A percentile compares a stretch with the other conserved stretches of the same genome.
phyloP scores from a whole-genome alignment of 176 grass and related monocot genomes.

The Melocanna baccifera region DNA sequence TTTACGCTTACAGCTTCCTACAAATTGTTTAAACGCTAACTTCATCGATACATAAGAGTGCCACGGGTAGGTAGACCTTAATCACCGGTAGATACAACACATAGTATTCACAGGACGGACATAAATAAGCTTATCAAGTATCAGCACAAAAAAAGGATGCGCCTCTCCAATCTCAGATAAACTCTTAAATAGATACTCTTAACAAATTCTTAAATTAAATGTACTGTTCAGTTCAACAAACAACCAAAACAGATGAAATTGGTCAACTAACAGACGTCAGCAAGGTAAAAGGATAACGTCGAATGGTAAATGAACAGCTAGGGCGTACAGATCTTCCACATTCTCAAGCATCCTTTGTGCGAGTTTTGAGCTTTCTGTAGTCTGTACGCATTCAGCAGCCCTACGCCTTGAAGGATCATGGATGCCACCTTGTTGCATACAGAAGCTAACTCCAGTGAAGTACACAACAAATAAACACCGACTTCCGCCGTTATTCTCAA shows the following conservation, averaged over 20 bases:
- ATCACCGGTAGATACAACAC: background rate
- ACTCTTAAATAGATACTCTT: slow-evolving; percentile 2
- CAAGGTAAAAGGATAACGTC: background rate
- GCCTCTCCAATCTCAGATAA: background rate
- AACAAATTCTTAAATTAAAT: background rate
- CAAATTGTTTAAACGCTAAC: background rate
- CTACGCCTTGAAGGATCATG: background rate
- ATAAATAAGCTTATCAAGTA: background rate
- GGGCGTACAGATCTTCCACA: background rate
- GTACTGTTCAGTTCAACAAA: background rate
- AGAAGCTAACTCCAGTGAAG: background rate
- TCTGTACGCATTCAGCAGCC: slow-evolving; percentile 1
- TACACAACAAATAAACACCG: background rate
- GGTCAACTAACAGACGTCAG: background rate
- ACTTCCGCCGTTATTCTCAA: background rate
- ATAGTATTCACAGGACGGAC: background rate
- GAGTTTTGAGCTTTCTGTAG: background rate
- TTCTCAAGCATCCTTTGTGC: background rate
- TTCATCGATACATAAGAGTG: background rate
- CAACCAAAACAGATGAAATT: background rate
- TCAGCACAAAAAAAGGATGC: background rate
- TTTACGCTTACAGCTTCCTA: background rate
- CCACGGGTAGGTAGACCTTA: background rate
- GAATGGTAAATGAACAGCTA: background rate
- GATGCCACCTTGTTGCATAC: slow-evolving; percentile 21